These are phyloP conservation scores for Mortierella sp. DNA, from an alignment of 371 early-diverging fungal genomes.

Conservation along the genomic window DNA sequence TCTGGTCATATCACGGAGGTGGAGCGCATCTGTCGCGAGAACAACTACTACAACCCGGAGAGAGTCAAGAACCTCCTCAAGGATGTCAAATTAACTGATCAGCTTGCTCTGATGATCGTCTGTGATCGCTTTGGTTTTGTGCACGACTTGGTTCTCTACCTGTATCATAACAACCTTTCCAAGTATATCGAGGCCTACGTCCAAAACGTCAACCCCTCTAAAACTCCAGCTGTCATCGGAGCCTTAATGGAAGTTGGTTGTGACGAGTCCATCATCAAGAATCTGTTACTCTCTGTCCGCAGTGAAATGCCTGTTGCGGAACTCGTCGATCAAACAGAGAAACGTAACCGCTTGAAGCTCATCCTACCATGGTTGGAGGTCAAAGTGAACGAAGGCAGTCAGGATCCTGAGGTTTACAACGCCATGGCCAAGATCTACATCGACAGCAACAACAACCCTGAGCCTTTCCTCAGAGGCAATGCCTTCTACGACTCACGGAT, in stretches of 20 bases:
- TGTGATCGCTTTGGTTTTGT: conserved; percentile 97
- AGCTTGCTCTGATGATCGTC: conserved; percentile 96
- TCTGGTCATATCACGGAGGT: conserved; percentile 97
- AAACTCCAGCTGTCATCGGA: conserved; percentile 96
- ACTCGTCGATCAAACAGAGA: conserved; percentile 93
- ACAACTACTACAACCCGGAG: conserved; percentile 95
- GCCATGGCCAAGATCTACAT: conserved; percentile 98
- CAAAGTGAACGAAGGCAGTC: conserved; percentile 86
- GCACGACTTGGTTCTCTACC: conserved; percentile 94
- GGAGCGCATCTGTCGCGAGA: conserved; percentile 96
- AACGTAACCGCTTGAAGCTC: conserved; percentile 96
- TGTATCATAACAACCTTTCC: conserved; percentile 92
- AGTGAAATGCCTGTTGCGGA: conserved; percentile 85
- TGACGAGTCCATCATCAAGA: conserved; percentile 94
- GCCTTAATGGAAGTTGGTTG: conserved; percentile 98
- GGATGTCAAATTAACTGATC: conserved; percentile 95
- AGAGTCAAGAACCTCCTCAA: conserved; percentile 98
- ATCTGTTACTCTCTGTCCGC: conserved; percentile 82
- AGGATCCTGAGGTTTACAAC: conserved; percentile 92
- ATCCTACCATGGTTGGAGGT: conserved; percentile 93
- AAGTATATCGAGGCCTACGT: conserved; percentile 98
- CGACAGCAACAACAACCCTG: conserved; percentile 98
- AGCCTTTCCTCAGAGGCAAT: conserved; percentile 94
- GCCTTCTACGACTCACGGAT: conserved; percentile 71
- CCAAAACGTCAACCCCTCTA: conserved; percentile 94